A percentile compares a stretch with the other conserved stretches of the same genome.
These are phyloP conservation scores for Phalaenopsis aphrodite DNA, from an alignment of 106 monocot species.

Conservation along the genomic window DNA sequence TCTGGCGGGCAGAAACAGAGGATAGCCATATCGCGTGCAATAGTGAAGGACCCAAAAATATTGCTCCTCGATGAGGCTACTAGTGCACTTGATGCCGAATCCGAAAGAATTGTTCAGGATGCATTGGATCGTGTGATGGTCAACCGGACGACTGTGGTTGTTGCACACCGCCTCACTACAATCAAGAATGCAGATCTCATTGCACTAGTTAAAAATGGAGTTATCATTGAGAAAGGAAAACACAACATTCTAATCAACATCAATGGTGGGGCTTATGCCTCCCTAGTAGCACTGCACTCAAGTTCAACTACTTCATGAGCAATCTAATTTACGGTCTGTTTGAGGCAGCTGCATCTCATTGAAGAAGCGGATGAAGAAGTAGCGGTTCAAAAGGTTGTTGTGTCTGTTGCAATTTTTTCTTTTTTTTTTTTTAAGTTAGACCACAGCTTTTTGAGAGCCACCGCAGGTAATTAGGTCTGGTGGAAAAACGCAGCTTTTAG, in stretches of 20 bases:
- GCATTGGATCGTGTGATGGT: conserved; percentile 13
- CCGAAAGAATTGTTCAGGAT: conserved; percentile 16
- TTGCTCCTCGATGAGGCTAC: conserved; percentile 8
- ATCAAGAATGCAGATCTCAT: conserved; percentile 20
- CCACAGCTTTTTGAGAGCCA: too few relatives aligned
- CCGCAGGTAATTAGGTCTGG: too few relatives aligned
- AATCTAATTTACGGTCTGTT: background rate
- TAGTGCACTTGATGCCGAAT: conserved; percentile 9
- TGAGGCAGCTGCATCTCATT: too few relatives aligned
- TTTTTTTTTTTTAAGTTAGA: too few relatives aligned
- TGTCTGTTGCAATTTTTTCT: too few relatives aligned
- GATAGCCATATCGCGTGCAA: conserved; percentile 14
- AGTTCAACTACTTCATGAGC: background rate
- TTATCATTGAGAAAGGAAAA: conserved; percentile 16
- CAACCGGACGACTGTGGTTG: conserved; percentile 3
- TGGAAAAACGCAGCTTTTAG: too few relatives aligned
- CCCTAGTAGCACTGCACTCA: conserved; percentile 14
- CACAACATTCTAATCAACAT: conserved; percentile 10
- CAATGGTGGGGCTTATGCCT: conserved; percentile 14
- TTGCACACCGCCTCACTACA: conserved; percentile 19
- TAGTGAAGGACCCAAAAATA: conserved; percentile 13
- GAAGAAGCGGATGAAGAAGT: too few relatives aligned
- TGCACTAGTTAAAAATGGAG: conserved; percentile 13
- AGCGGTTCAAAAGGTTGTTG: too few relatives aligned
- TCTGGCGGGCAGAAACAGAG: conserved; percentile 20